Base-by-base conservation (phyloP, 495 filamentous ascomycete species). In the Podospora anserina region DNA sequence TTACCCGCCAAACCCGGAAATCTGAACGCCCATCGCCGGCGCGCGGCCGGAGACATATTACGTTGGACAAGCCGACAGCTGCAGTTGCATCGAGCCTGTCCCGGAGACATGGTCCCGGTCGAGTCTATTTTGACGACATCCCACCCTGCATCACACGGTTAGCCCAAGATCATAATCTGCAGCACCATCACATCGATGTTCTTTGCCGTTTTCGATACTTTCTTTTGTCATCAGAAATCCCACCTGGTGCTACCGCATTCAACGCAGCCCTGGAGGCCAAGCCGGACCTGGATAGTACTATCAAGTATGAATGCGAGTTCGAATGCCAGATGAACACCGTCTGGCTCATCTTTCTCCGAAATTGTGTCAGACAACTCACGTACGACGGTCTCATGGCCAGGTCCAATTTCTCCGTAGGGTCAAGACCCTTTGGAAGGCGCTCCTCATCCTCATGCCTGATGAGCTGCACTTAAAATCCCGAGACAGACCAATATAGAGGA, bases 121-220 rank as follows among this genome's bases (percentile, higher is more conserved):
- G 53, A 70, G 59, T 60, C 65, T 70, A 70, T 67, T 70, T 70
- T 55, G 64, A 70, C 68, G 68, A 70, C 68, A 58, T 19, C 1
- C n/a, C 55, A 58, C 55, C 23, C 23, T 19, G 13, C 55, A 58
- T 20, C 18, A 26, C 4, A 19, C 6, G 15, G n/a, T 58, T 58
- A 20, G 55, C n/a, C 55, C 16, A 26, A n/a, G 39, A 18, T 49
- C 39, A 1, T 49, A 16, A 13, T 49, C 5, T 49, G 2, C 39
- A 49, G 39, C 18, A 49, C 39, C 39, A 49, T 13, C 5, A 49
- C 39, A 49, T 11, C 39, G 39, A 49, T 49, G 39, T 49, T 49
- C 39, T 32, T 4, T 32, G 7, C 39, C 5, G 5, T 49, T 11
- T 6, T 49, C 13, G 39, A 13, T 49, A 18, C 13, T 16, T 3